Percentiles rank a stretch among this genome's conserved stretches.
phyloP scores from a whole-genome alignment of 2,329 filamentous ascomycete genomes.

The Ceratocystis harringtonii region DNA sequence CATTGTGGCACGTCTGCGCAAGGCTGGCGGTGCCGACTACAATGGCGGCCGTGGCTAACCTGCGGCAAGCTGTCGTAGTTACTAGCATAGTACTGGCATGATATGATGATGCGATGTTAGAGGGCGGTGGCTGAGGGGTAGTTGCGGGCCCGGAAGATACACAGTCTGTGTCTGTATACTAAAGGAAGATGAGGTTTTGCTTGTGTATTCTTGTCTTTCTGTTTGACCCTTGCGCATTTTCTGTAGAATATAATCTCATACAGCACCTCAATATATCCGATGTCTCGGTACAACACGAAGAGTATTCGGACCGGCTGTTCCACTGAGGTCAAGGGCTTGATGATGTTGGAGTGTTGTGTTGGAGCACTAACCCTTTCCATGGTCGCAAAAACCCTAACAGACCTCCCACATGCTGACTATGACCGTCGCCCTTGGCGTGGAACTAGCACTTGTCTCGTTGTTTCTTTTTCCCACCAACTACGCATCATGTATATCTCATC shows the following conservation, averaged over 20 bases:
- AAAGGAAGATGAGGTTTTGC: not conserved
- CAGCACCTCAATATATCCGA: slow-evolving; percentile 10
- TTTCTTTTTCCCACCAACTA: slow-evolving; percentile 7
- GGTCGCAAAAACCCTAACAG: too few species aligned
- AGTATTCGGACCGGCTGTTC: not conserved
- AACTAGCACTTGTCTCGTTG: not conserved
- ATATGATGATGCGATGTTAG: not conserved
- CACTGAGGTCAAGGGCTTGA: not conserved
- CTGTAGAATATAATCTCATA: slow-evolving; percentile 3
- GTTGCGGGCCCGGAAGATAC: not conserved
- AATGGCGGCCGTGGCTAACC: slow-evolving; percentile 44
- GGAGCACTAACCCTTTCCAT: too few species aligned
- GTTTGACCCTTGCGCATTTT: not conserved
- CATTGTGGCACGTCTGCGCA: slow-evolving; percentile 45
- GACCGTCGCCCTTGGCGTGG: too few species aligned
- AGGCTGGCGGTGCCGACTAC: slow-evolving; percentile 56
- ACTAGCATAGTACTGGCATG: not conserved
- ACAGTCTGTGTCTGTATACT: not conserved
- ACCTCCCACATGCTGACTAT: too few species aligned
- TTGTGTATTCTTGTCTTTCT: slow-evolving; percentile 6
- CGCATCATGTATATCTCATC: slow-evolving; percentile 6
- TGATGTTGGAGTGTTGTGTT: not conserved
- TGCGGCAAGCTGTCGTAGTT: not conserved
- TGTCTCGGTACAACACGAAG: not conserved
- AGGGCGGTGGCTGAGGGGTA: not conserved